These are phyloP conservation scores for Zhuliangozyma parablackwelliae DNA, from an alignment of 1,139 yeast species.

Conservation along the genomic window DNA sequence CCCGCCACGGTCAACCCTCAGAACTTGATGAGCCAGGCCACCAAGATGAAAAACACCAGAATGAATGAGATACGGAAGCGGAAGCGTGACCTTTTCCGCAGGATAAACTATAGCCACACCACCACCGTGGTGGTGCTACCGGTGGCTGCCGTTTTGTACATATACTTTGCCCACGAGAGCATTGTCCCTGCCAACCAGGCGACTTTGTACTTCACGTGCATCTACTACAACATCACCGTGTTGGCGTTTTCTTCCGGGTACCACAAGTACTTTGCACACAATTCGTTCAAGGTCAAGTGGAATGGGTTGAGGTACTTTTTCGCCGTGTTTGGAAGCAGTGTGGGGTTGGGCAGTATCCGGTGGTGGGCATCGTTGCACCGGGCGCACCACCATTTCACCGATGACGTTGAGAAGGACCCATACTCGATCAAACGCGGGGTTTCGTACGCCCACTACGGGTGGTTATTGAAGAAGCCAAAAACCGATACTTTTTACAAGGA, in stretches of 20 bases:
- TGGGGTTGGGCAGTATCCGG: conserved; percentile 58
- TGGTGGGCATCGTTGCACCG: conserved; percentile 66
- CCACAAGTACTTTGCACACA: conserved; percentile 52
- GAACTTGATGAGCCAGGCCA: conserved; percentile 10
- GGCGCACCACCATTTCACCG: conserved; percentile 64
- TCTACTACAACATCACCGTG: conserved; percentile 36
- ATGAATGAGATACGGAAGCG: conserved; percentile 26
- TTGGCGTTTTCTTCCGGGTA: conserved; percentile 42
- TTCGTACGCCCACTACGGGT: conserved; percentile 59
- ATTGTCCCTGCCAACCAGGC: conserved; percentile 20
- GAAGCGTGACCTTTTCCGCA: conserved; percentile 27
- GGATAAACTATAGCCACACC: conserved; percentile 31
- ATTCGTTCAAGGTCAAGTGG: conserved; percentile 41
- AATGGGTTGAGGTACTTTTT: conserved; percentile 36
- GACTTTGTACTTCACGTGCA: conserved; percentile 29
- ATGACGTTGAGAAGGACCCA: conserved; percentile 66
- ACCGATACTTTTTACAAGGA: conserved; percentile 29
- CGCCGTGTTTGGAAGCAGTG: conserved; percentile 53
- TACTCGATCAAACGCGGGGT: conserved; percentile 58
- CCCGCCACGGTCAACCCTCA: conserved; percentile 1
- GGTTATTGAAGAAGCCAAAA: conserved; percentile 55
- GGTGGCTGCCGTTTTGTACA: conserved; percentile 19
- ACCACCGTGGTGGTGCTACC: conserved; percentile 34
- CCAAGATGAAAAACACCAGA: conserved; percentile 10
- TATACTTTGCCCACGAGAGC: conserved; percentile 14